Evolutionary conservation across 352 stramenopile species (phyloP).

Genomic region (Phytopythium mirpurense): DNA sequence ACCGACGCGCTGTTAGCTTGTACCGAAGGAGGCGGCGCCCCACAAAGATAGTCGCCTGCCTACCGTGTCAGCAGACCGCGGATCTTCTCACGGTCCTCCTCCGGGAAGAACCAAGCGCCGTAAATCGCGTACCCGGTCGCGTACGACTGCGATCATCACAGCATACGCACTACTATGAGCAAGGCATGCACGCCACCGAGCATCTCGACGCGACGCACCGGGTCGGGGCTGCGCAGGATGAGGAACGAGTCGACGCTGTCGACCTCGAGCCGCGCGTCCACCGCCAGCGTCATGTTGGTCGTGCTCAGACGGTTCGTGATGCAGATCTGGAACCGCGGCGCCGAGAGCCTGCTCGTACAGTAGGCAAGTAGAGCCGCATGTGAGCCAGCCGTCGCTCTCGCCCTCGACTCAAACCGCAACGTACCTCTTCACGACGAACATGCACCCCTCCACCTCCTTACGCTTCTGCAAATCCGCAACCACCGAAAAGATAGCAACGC

Average conservation of each 20-base stretch:
- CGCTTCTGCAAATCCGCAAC: conserved; percentile 50
- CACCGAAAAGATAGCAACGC: neutral
- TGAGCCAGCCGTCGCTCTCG: neutral
- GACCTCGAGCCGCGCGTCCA: conserved; percentile 69
- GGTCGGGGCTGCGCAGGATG: conserved; percentile 68
- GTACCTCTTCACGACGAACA: conserved; percentile 83
- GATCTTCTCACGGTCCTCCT: conserved; percentile 80
- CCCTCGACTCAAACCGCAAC: too few species aligned
- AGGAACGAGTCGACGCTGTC: conserved; percentile 84
- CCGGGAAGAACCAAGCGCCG: conserved; percentile 84
- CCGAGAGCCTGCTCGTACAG: conserved; percentile 35
- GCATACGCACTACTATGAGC: neutral
- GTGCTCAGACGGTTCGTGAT: conserved; percentile 89
- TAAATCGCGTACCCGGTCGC: conserved; percentile 75
- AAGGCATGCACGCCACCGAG: neutral
- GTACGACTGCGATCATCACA: conserved; percentile 24
- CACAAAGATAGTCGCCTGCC: conserved; percentile 9
- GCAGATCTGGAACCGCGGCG: conserved; percentile 81
- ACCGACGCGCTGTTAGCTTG: conserved; percentile 5
- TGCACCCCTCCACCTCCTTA: conserved; percentile 79
- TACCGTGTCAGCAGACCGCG: conserved; percentile 68
- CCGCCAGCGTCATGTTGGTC: conserved; percentile 77
- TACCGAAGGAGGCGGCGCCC: neutral
- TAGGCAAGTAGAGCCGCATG: neutral
- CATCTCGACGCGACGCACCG: conserved; percentile 24